phyloP scores from a whole-genome alignment of 2,329 filamentous ascomycete species.

The Calonectria pseudoturangicola region DNA sequence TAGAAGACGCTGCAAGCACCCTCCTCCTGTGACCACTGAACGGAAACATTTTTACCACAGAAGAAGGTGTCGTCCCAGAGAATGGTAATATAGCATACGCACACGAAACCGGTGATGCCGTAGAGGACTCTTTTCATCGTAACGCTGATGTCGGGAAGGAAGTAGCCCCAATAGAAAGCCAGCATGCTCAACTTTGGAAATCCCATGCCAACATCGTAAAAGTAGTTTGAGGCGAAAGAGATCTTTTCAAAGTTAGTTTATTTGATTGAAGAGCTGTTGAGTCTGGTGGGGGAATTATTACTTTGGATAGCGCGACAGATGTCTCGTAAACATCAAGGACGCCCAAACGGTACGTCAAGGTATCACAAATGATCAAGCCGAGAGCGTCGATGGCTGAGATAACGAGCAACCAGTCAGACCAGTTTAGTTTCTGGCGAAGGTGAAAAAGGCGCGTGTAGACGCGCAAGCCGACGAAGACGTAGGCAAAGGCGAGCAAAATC shows the following conservation, averaged over 20 bases:
- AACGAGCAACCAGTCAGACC: slow-evolving; percentile 56
- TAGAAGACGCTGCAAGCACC: slow-evolving; percentile 61
- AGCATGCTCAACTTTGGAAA: slow-evolving; percentile 61
- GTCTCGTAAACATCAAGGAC: slow-evolving; percentile 57
- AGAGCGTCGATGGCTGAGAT: slow-evolving; percentile 56
- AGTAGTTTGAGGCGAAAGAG: slow-evolving; percentile 61
- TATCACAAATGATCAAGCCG: slow-evolving; percentile 59
- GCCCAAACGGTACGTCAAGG: slow-evolving; percentile 57
- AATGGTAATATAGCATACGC: slow-evolving; percentile 55
- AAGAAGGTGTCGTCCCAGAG: slow-evolving; percentile 61
- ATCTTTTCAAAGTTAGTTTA: slow-evolving; percentile 47
- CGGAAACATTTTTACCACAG: slow-evolving; percentile 58
- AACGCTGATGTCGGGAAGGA: slow-evolving; percentile 51
- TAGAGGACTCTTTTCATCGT: slow-evolving; percentile 56
- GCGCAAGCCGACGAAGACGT: slow-evolving; percentile 55
- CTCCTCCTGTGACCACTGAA: slow-evolving; percentile 61
- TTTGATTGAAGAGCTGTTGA: accelerated
- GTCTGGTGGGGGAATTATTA: background rate
- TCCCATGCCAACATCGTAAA: slow-evolving; percentile 61
- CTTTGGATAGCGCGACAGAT: slow-evolving; percentile 58
- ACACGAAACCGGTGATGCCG: slow-evolving; percentile 58
- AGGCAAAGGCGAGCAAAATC: slow-evolving; percentile 55
- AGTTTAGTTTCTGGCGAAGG: slow-evolving; percentile 54
- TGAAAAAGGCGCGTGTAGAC: slow-evolving; percentile 59
- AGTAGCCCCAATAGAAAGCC: slow-evolving; percentile 61